Base-by-base conservation (phyloP, 345 rosid genomes). In the Eucalyptus globulus region DNA sequence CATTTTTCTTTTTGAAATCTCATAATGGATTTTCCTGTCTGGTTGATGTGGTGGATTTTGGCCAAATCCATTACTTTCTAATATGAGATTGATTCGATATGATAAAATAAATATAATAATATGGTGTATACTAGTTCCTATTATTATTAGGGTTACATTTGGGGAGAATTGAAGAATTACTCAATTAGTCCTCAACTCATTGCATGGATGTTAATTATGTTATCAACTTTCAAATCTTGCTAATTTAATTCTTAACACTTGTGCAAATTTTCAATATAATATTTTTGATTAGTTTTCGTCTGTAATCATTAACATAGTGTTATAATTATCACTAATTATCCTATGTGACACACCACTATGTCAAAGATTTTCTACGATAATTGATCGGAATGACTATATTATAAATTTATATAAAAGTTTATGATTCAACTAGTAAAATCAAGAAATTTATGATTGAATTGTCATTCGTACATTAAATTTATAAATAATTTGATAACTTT, bases 201-300 rank as follows among this genome's bases (percentile, higher is more conserved):
- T 56, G 3, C 7, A 5, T 0, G 0, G 2, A 62, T 62, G 4
- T 12, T 14, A 12, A 62, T 62, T 62, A 0, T 13, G 4, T 29
- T 0, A 12, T 62, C 2, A 13, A 62, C 15, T 27, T 62, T 62
- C 16, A 6, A 62, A 62, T 11, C 7, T 62, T 27, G 31, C 8
- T 14, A 29, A 62, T 62, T 27, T 29, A 60, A 2, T 29, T 27
- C 4, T 62, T 6, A 29, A 29, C 1, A 1, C 6, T 29, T 62
- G 17, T 1, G 0, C 8, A 14, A 13, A 13, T 27, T 62, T 29
- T 12, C 8, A 62, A 62, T 12, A 29, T 27, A 62, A 12, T 3
- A 29, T 6, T 62, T 29, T 1, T 5, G 2, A 3, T 58, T 6
- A 13, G 4, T 12, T 62, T 62, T 62, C 1, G 0, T 1, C 0